Evolutionary conservation across 73 alveolate genomes (phyloP).

Genomic region (Uronychia setigera): DNA sequence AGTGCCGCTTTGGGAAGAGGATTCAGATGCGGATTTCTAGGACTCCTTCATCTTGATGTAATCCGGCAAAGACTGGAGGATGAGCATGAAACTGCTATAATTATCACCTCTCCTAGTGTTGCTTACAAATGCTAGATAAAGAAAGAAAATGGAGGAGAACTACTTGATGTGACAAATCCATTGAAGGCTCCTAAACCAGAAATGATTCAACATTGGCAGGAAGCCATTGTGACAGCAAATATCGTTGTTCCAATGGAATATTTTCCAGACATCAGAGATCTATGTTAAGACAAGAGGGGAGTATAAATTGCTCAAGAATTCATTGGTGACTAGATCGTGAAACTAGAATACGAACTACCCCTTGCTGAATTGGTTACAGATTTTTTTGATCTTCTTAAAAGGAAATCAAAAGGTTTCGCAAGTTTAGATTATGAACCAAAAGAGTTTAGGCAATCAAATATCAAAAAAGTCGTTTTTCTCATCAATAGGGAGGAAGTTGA

Average conservation of each 20-base stretch:
- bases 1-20: conserved; percentile 83
- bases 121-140: conserved; percentile 72
- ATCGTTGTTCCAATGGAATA: conserved; percentile 83
- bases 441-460: conserved; percentile 70
- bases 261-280: conserved; percentile 44
- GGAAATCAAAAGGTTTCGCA: conserved; percentile 78
- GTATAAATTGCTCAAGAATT: conserved; percentile 22
- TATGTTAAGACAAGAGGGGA: conserved; percentile 76
- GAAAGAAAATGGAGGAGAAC: conserved; percentile 58
- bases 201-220: conserved; percentile 55
- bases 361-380: conserved; percentile 83
- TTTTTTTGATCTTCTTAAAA: conserved; percentile 82
- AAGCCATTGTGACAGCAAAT: conserved; percentile 84
- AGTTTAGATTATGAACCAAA: conserved; percentile 86
- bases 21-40: conserved; percentile 93
- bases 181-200: conserved; percentile 62
- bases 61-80: conserved; percentile 85
- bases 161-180: conserved; percentile 58
- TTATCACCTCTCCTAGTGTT: conserved; percentile 88
- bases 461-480: conserved; percentile 65
- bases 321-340: conserved; percentile 18
- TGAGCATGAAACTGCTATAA: conserved; percentile 78
- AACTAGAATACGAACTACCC: conserved; percentile 54
- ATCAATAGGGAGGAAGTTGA: conserved; percentile 89
- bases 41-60: conserved; percentile 94